Percentiles rank a stretch among this genome's conserved stretches.
Conservation (phyloP, 352 stramenopile genomes). For the Phytophthora litchii region DNA sequence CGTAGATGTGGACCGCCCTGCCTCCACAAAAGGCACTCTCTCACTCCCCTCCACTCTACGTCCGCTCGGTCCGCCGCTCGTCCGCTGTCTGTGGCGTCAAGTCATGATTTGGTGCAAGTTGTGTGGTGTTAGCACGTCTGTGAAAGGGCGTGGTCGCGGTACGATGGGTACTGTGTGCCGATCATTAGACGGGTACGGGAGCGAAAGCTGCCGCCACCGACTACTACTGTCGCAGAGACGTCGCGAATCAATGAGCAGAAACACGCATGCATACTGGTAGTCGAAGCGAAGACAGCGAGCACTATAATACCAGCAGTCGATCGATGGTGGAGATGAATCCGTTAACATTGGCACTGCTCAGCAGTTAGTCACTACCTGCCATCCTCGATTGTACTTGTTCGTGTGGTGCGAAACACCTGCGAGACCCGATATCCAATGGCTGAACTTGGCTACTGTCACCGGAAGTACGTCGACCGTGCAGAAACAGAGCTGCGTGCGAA, state of each 20-base stretch:
- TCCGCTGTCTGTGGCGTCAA: slow-evolving; percentile 17
- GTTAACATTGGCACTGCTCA: too few species aligned
- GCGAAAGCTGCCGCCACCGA: not conserved
- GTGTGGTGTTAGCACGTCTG: not conserved
- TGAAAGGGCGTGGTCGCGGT: too few species aligned
- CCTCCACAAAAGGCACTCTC: slow-evolving; percentile 32
- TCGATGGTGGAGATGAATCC: not conserved
- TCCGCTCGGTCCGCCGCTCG: slow-evolving; percentile 32
- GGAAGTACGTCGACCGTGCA: not conserved
- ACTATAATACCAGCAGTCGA: not conserved
- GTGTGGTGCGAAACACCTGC: too few species aligned
- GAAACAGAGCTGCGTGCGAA: not conserved
- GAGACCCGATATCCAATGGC: not conserved
- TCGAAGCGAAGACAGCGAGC: not conserved
- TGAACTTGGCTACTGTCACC: slow-evolving; percentile 9
- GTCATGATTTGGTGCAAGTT: not conserved
- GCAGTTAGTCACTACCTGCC: too few species aligned
- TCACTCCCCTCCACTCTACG: slow-evolving; percentile 4
- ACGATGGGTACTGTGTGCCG: not conserved
- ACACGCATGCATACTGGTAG: too few species aligned
- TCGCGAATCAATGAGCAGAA: slow-evolving; percentile 15
- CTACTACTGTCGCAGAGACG: slow-evolving; percentile 19
- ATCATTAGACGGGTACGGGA: not conserved
- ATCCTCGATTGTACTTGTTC: too few species aligned
- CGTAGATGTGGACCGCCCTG: slow-evolving; percentile 36